phyloP scores from a whole-genome alignment of 257 asterid genomes.

The Solanum medicagineum region DNA sequence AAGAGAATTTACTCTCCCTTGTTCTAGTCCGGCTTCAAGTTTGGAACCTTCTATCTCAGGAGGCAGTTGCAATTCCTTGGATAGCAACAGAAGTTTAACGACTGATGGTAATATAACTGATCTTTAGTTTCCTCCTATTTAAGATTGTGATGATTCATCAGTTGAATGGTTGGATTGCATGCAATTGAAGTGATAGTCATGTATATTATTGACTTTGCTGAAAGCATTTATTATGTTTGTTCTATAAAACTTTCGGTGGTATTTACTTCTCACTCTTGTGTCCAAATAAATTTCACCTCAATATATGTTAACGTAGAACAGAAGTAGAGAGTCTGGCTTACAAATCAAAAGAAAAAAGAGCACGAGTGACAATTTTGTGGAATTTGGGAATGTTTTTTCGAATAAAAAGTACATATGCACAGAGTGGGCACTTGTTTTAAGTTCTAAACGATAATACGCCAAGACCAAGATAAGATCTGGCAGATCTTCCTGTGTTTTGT shows the following conservation, averaged over 20 bases:
- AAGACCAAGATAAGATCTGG: background rate
- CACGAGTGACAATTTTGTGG: background rate
- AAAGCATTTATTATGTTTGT: background rate
- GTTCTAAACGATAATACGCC: background rate
- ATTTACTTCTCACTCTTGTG: background rate
- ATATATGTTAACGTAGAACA: background rate
- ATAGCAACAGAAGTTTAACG: conserved; percentile 31
- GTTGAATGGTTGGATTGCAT: background rate
- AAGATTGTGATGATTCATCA: background rate
- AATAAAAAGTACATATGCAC: background rate
- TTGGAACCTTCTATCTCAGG: conserved; percentile 51
- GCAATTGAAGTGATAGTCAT: background rate
- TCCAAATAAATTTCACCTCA: background rate
- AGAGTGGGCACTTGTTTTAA: background rate
- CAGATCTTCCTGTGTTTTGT: background rate
- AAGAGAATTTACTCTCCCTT: conserved; percentile 21
- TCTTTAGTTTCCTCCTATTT: conserved; percentile 1
- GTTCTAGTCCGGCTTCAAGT: conserved; percentile 35
- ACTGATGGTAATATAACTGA: conserved; percentile 33
- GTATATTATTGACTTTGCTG: background rate
- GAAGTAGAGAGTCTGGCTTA: background rate
- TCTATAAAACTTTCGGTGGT: background rate
- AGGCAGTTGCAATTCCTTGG: conserved; percentile 44
- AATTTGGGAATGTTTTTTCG: background rate
- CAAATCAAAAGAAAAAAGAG: background rate